A percentile compares a stretch with the other conserved stretches of the same genome.
Conservation (phyloP, 306 rosid species). For the Cucurbita argyrosperma region DNA sequence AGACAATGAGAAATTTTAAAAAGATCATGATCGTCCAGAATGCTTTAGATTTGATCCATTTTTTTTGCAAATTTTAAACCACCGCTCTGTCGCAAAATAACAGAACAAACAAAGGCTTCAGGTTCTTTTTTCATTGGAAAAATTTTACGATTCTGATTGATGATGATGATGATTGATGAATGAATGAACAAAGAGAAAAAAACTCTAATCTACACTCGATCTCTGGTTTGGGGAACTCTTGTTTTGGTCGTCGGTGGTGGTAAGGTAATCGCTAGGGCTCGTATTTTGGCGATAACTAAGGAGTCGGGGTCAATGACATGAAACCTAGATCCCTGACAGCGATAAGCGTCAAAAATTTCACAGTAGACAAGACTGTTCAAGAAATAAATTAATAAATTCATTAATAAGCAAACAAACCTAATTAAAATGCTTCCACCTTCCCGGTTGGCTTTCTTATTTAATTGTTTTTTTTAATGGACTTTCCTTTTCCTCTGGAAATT, state of each 20-base stretch:
- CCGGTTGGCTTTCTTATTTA: not conserved
- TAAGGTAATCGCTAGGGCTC: conserved; percentile 48
- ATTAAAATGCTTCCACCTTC: not conserved
- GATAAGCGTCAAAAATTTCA: conserved; percentile 67
- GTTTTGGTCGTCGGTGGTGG: conserved; percentile 8
- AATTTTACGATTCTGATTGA: conserved; percentile 55
- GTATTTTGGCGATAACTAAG: conserved; percentile 14
- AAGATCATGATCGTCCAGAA: conserved; percentile 31
- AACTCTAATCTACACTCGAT: not conserved
- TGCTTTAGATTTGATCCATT: conserved; percentile 53
- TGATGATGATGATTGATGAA: conserved; percentile 27
- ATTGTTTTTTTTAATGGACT: not conserved
- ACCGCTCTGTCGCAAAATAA: conserved; percentile 12
- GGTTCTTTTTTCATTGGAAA: conserved; percentile 19
- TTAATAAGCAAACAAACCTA: not conserved
- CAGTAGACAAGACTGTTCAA: conserved; percentile 3
- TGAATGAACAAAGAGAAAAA: not conserved
- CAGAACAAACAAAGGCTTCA: not conserved
- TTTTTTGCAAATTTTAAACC: conserved; percentile 40
- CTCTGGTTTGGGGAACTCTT: conserved; percentile 3
- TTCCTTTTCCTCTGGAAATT: not conserved
- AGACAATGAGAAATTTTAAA: not conserved
- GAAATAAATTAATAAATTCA: not conserved
- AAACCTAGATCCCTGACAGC: conserved; percentile 98
- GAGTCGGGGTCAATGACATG: conserved; percentile 27